phyloP scores from a whole-genome alignment of 2,329 filamentous ascomycete genomes.

The Leptographium wingfieldii region DNA sequence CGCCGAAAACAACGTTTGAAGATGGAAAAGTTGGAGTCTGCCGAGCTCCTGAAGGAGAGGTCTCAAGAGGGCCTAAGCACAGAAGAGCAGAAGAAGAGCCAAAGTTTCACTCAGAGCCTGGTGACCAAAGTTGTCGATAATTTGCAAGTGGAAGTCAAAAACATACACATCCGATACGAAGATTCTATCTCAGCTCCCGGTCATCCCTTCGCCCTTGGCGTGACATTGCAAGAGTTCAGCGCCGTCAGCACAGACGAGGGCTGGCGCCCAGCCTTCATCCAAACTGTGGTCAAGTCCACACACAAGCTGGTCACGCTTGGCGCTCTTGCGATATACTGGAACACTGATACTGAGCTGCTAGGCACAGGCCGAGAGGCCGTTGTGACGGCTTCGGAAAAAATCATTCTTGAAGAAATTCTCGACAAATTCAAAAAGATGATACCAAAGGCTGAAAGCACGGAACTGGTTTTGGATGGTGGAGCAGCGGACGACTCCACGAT shows the following conservation, averaged over 20 bases:
- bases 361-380: constrained; percentile 67
- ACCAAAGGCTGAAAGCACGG: constrained; percentile 37
- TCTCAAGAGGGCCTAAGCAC: constrained; percentile 86
- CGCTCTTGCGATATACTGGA: constrained; percentile 92
- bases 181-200: constrained; percentile 91
- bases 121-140: constrained; percentile 98
- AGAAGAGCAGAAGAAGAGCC: constrained; percentile 93
- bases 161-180: constrained; percentile 96
- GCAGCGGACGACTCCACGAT: not conserved
- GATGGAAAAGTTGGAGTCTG: constrained; percentile 96
- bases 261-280: constrained; percentile 94
- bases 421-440: constrained; percentile 69
- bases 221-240: constrained; percentile 93
- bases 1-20: constrained; percentile 79
- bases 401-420: constrained; percentile 66
- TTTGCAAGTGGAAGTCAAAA: constrained; percentile 92
- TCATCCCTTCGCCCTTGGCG: constrained; percentile 83
- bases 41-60: constrained; percentile 84
- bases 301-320: constrained; percentile 90
- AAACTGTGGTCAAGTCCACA: constrained; percentile 68
- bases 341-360: constrained; percentile 78
- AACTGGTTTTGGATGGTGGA: not conserved
- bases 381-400: constrained; percentile 42
- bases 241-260: constrained; percentile 90
- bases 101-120: constrained; percentile 92